A percentile compares a stretch with the other conserved stretches of the same genome.
Conservation (phyloP, 495 filamentous ascomycete genomes). For the Xylona heveae region DNA sequence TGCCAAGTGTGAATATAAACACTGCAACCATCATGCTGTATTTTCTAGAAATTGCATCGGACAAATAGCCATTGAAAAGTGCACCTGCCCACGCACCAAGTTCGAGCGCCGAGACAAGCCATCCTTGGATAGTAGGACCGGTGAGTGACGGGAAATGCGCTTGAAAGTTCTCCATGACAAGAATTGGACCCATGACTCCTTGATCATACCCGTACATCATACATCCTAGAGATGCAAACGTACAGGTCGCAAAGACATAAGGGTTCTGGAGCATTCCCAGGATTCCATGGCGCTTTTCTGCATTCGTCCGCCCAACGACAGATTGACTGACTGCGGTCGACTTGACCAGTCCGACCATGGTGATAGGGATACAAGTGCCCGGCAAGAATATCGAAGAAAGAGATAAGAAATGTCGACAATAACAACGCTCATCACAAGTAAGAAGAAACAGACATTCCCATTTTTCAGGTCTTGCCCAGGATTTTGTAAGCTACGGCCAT, state of each 20-base stretch:
- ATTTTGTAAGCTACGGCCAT: too few species aligned
- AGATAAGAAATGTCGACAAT: too few species aligned
- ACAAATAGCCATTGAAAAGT: constrained; percentile 11
- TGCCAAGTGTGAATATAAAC: constrained; percentile 13
- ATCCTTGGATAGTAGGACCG: constrained; percentile 4
- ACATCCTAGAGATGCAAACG: neutral
- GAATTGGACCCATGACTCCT: neutral
- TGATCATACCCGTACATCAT: neutral
- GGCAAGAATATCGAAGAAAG: too few species aligned
- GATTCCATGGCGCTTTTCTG: too few species aligned
- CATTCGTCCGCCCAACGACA: too few species aligned
- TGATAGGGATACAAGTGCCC: too few species aligned
- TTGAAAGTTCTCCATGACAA: neutral
- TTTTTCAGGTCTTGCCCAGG: too few species aligned
- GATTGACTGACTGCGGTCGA: too few species aligned
- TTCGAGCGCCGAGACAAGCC: constrained; percentile 7
- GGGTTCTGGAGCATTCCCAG: neutral
- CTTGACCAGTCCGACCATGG: too few species aligned
- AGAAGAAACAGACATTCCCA: too few species aligned
- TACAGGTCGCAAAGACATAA: neutral
- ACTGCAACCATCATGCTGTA: constrained; percentile 11
- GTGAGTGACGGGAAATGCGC: neutral
- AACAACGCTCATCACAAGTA: too few species aligned
- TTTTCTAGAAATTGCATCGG: constrained; percentile 11
- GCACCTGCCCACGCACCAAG: constrained; percentile 12